Evolutionary conservation across 1,284 basidiomycete species (phyloP).

Genomic region (Ceratorhiza oryzae-sativae): DNA sequence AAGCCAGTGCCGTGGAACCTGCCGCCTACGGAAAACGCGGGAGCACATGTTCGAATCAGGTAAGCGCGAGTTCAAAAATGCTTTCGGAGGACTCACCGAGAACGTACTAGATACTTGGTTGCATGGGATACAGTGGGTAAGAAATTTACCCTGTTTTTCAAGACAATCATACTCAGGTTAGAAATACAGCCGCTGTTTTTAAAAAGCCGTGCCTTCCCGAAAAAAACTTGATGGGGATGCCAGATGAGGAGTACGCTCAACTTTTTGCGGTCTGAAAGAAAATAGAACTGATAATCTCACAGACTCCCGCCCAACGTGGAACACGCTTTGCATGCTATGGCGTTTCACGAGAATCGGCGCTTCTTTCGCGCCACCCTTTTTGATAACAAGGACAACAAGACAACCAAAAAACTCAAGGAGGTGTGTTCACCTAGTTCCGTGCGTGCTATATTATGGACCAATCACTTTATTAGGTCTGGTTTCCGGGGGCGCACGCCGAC

Average conservation of each 20-base stretch:
- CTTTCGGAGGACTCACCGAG: not conserved
- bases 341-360: slow-evolving; percentile 39
- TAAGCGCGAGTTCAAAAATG: not conserved
- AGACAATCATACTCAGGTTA: not conserved
- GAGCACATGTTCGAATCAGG: slow-evolving; percentile 6
- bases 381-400: not conserved
- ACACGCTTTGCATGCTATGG: slow-evolving; percentile 37
- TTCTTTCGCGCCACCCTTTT: slow-evolving; percentile 26
- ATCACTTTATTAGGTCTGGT: slow-evolving; percentile 10
- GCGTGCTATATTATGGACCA: no score
- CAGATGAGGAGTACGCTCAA: slow-evolving; percentile 24
- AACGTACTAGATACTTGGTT: slow-evolving; percentile 1
- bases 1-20: slow-evolving; percentile 16
- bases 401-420: slow-evolving; percentile 33
- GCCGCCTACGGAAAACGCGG: not conserved
- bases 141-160: not conserved
- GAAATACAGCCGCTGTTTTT: slow-evolving; percentile 1
- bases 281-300: no score
- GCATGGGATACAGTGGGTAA: slow-evolving; percentile 33
- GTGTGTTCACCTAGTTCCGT: not conserved
- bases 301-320: slow-evolving; percentile 36
- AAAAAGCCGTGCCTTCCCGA: not conserved
- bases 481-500: slow-evolving; percentile 38
- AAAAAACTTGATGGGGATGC: slow-evolving; percentile 6
- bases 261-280: no score